These are phyloP conservation scores for Amphicarpaea edgeworthii DNA, from an alignment of 306 rosid species.

Conservation along the genomic window DNA sequence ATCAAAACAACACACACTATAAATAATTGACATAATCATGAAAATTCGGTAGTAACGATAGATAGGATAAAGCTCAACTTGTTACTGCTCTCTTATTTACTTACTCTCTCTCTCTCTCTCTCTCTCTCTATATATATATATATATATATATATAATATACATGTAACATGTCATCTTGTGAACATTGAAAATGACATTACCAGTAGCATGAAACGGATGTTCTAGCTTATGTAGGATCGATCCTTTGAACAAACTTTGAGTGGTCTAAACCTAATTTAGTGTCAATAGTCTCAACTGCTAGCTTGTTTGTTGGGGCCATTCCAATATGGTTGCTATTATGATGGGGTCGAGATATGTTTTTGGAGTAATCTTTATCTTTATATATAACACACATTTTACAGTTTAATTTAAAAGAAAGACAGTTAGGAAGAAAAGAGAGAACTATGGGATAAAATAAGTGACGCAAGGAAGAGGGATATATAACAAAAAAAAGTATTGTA, in stretches of 20 bases:
- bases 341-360: not conserved
- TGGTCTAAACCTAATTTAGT: not conserved
- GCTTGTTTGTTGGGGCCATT: conserved; percentile 17
- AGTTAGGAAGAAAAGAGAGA: not conserved
- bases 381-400: not conserved
- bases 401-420: not conserved
- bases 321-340: not conserved
- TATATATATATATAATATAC: too few species aligned
- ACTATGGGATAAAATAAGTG: not conserved
- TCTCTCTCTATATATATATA: too few species aligned
- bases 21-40: conserved; percentile 1
- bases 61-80: conserved; percentile 14
- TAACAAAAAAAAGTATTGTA: too few species aligned
- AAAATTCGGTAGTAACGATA: too few species aligned
- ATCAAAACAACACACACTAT: not conserved
- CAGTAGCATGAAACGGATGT: conserved; percentile 27
- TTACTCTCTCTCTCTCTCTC: too few species aligned
- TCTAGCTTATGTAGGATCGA: conserved; percentile 13
- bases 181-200: conserved; percentile 37
- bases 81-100: not conserved
- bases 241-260: conserved; percentile 4
- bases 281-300: not conserved
- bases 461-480: not conserved
- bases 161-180: not conserved
- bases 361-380: not conserved